Evolutionary conservation across 2,329 filamentous ascomycete species (phyloP).

Genomic region (Mariannaea elegans): DNA sequence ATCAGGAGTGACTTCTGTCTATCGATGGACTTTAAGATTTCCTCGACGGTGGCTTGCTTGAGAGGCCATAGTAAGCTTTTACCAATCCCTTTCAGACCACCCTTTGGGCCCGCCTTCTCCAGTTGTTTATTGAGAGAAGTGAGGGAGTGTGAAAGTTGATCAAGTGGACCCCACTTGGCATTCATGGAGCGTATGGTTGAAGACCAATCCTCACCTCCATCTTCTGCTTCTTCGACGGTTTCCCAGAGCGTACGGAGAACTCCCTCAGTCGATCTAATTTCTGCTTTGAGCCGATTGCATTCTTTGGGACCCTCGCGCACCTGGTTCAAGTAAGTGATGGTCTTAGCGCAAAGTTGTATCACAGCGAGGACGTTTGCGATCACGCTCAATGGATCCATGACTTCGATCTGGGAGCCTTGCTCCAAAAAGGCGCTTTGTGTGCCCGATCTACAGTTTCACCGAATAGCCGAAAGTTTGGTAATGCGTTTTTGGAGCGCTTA

Average conservation of each 20-base stretch:
- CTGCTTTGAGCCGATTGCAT: neutral
- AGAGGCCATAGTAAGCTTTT: neutral
- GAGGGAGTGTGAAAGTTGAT: neutral
- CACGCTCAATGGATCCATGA: neutral
- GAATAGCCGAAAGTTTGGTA: neutral
- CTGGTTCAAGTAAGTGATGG: neutral
- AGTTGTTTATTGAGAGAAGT: neutral
- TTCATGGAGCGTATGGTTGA: neutral
- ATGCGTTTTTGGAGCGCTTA: neutral
- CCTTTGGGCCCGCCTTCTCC: neutral
- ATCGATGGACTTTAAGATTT: neutral
- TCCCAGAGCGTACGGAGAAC: neutral
- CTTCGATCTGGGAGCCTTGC: neutral
- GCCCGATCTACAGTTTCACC: no score
- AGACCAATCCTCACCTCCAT: neutral
- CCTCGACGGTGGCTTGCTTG: neutral
- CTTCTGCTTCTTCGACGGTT: neutral
- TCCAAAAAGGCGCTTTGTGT: neutral
- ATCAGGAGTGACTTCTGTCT: neutral
- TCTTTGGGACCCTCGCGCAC: neutral
- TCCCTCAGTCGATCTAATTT: neutral
- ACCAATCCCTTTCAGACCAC: neutral
- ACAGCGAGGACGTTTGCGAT: neutral
- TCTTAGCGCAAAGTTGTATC: neutral
- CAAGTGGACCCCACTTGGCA: neutral